These are phyloP conservation scores for Hansenula anomala DNA, from an alignment of 1,139 yeast genomes.

Conservation along the genomic window DNA sequence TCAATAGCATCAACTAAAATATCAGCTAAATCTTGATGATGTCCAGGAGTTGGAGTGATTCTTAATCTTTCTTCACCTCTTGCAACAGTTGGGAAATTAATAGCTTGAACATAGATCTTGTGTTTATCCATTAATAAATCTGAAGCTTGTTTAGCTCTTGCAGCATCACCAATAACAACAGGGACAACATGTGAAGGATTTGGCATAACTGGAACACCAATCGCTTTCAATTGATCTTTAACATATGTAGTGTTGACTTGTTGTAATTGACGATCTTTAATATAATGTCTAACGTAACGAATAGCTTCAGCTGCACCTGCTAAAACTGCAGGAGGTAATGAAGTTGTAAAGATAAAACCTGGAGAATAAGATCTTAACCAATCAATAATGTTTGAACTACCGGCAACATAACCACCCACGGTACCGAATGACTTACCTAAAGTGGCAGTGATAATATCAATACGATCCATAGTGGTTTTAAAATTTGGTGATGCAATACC, in stretches of 20 bases:
- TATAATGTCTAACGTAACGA: conserved; percentile 74
- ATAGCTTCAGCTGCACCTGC: conserved; percentile 91
- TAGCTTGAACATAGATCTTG: conserved; percentile 92
- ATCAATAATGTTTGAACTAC: conserved; percentile 76
- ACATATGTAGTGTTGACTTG: conserved; percentile 85
- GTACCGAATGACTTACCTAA: conserved; percentile 95
- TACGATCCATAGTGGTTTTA: conserved; percentile 74
- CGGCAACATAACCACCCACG: conserved; percentile 97
- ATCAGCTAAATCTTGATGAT: conserved; percentile 70
- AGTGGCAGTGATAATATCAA: conserved; percentile 96
- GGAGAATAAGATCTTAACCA: conserved; percentile 97
- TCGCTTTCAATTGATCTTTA: conserved; percentile 58
- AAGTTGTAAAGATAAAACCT: conserved; percentile 94
- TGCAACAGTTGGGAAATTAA: conserved; percentile 96
- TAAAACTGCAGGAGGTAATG: conserved; percentile 97
- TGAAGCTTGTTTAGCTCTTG: conserved; percentile 84
- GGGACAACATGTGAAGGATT: conserved; percentile 98
- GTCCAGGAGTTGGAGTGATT: conserved; percentile 98
- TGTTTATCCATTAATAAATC: conserved; percentile 82
- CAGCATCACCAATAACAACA: conserved; percentile 89
- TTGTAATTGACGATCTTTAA: conserved; percentile 76
- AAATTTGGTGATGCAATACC: conserved; percentile 54
- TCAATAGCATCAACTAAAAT: conserved; percentile 75
- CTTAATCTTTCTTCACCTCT: conserved; percentile 94
- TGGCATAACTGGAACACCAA: conserved; percentile 94